Evolutionary conservation across 2,329 filamentous ascomycete species (phyloP), one percentile per base, ranked within the genome.

Genomic region (Fusarium sp.): DNA sequence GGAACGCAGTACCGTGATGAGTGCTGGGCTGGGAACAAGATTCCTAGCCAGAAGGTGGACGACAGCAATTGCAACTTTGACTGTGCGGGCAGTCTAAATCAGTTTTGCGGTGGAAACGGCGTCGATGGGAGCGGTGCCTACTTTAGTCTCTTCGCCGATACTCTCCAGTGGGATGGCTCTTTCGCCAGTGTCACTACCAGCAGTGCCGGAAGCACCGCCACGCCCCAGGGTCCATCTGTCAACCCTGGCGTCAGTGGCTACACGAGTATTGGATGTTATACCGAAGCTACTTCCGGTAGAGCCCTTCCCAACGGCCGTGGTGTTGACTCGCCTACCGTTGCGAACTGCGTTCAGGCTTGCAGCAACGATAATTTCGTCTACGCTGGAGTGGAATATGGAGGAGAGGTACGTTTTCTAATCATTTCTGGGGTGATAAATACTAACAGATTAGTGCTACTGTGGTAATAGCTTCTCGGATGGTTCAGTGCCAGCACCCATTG

Each of bases 31-130:
- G 86, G 86, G 3, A 81, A 81, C 25, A 79, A 69, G 0, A 79
- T 85, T 23, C 85, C 85, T 0, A 76, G 71, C 0, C 71, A 78
- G 14, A 76, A 82, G 65, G 83, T 84, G 1, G 76, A 76, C 19
- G 81, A 84, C 5, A 70, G 50, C 6, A 79, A 85, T 63, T 88
- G 86, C 76, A 84, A 84, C 75, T 87, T 79, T 57, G 73, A 80
- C 37, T 88, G 86, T 62, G 68, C 76, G 0, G 86, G 85, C 2
- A 80, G 83, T 43, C 58, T 82, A 27, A 81, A 82, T 59, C 78
- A 87, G 68, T 79, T 82, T 17, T 88, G 86, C 44, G 86, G 86
- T 48, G 86, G 86, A 4, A 82, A 86, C 48, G 84, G 79, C 1
- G 64, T 73, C 6, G 71, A 72, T 3, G 68, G 75, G 3, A 72